These are phyloP conservation scores for Aristolochia fimbriata DNA, from an alignment of 164 flowering plant species.

Conservation along the genomic window DNA sequence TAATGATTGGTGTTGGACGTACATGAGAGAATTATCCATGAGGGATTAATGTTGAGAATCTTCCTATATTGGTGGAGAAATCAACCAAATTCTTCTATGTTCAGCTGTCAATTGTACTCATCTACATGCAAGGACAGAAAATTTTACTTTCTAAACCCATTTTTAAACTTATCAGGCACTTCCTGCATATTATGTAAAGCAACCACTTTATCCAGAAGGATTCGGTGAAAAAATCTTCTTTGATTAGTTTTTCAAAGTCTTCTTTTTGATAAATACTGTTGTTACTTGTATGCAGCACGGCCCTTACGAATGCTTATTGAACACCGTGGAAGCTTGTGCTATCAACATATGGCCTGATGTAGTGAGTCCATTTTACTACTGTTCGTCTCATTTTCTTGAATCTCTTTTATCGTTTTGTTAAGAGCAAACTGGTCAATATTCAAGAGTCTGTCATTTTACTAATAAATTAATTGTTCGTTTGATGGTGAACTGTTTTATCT, in stretches of 20 bases:
- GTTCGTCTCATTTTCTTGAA: background rate
- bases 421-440: background rate
- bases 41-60: too few relatives aligned
- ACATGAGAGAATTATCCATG: too few relatives aligned
- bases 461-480: too few relatives aligned
- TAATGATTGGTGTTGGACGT: background rate
- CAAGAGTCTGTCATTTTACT: too few relatives aligned
- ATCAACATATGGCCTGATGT: slow-evolving; percentile 61
- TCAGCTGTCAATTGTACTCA: too few relatives aligned
- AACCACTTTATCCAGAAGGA: background rate
- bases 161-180: background rate
- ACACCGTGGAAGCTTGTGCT: slow-evolving; percentile 88
- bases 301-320: slow-evolving; percentile 54
- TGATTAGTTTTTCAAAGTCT: background rate
- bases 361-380: slow-evolving; percentile 26
- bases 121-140: too few relatives aligned
- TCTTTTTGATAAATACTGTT: background rate
- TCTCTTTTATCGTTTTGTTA: background rate
- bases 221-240: background rate
- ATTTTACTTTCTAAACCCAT: background rate
- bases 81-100: too few relatives aligned
- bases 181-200: too few relatives aligned
- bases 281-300: slow-evolving; percentile 63
- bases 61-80: too few relatives aligned
- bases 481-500: background rate